Evolutionary conservation across 208 protist genomes (phyloP).

Genomic region (Wallacemonas rigidus): DNA sequence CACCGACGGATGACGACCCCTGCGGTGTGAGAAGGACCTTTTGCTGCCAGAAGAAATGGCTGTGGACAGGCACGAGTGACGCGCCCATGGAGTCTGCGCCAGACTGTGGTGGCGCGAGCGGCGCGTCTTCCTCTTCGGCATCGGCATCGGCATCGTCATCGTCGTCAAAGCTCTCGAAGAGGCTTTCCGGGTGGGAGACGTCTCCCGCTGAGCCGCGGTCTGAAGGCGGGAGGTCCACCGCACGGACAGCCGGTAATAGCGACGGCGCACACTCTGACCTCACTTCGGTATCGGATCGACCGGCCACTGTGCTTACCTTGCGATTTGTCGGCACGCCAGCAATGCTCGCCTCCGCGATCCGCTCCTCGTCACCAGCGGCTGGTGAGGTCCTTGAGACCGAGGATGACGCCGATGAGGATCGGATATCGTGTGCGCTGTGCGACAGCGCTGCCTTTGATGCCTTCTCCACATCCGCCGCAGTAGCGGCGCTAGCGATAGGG

Average conservation of each 20-base stretch:
- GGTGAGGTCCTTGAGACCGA: no score
- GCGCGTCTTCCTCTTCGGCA: no score
- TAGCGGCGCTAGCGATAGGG: background rate
- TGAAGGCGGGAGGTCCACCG: background rate
- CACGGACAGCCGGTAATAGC: background rate
- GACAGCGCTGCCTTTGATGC: no score
- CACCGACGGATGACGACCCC: no score
- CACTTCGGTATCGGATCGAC: background rate
- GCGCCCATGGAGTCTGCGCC: background rate
- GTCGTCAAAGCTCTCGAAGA: background rate
- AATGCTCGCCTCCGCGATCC: no score
- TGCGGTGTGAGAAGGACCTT: background rate
- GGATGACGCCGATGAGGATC: no score
- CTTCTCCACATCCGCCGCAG: background rate
- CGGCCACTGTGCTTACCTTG: slow-evolving; percentile 10
- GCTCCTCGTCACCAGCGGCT: no score
- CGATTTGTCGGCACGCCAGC: background rate
- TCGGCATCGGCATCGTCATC: background rate
- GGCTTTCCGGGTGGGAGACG: background rate
- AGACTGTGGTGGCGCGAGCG: background rate
- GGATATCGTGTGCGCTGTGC: no score
- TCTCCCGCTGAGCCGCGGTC: background rate
- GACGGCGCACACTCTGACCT: background rate
- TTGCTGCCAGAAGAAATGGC: slow-evolving; percentile 10
- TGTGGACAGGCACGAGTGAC: slow-evolving; percentile 9